phyloP scores from a whole-genome alignment of 2,329 filamentous ascomycete genomes.

The Huntiella bhutanensis region DNA sequence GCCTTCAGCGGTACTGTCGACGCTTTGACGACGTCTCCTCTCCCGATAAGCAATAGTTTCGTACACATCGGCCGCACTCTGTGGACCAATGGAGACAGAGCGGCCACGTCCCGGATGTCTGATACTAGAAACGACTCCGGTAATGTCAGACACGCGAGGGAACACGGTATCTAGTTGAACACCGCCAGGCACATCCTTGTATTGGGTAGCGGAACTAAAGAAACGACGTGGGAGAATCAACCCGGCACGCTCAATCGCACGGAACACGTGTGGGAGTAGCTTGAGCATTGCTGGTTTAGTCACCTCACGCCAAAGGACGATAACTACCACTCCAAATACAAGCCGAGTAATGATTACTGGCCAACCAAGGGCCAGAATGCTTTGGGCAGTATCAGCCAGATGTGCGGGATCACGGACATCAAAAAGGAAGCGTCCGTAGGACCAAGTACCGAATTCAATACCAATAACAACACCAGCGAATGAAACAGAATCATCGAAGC shows the following conservation, averaged over 20 bases:
- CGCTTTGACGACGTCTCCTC: constrained; percentile 34
- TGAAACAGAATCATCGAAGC: constrained; percentile 87
- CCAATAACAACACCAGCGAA: constrained; percentile 86
- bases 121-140: constrained; percentile 62
- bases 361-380: constrained; percentile 47
- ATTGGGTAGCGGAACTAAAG: constrained; percentile 79
- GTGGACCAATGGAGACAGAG: constrained; percentile 76
- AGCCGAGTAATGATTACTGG: constrained; percentile 46
- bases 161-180: constrained; percentile 66
- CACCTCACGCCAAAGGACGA: constrained; percentile 77
- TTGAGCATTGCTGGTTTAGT: constrained; percentile 73
- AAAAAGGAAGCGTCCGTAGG: constrained; percentile 6
- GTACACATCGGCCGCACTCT: constrained; percentile 90
- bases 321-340: constrained; percentile 58
- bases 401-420: constrained; percentile 39
- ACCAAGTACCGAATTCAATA: constrained; percentile 62
- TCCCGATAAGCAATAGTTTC: constrained; percentile 87
- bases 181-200: constrained; percentile 57
- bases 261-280: constrained; percentile 67
- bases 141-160: constrained; percentile 73
- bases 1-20: constrained; percentile 20
- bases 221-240: constrained; percentile 71
- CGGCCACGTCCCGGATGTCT: constrained; percentile 57
- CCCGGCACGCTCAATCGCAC: constrained; percentile 61
- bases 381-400: constrained; percentile 24